These are phyloP conservation scores for Sarcodon aspratus DNA, from an alignment of 768 basidiomycete species.

Conservation along the genomic window DNA sequence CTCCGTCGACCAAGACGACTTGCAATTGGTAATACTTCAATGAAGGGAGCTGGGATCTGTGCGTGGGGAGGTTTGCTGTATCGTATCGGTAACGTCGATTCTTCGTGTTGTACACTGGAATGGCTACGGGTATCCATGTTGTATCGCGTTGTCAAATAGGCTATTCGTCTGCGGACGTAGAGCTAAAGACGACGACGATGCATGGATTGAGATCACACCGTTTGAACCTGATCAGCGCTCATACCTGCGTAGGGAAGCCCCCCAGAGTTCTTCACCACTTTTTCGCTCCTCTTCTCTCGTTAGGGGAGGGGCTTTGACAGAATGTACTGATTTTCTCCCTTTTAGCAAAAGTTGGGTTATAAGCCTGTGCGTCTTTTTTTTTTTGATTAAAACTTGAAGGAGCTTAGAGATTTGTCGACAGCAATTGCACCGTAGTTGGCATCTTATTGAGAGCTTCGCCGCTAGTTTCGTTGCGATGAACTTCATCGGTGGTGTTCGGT, in stretches of 20 bases:
- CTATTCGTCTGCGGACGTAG: constrained; percentile 14
- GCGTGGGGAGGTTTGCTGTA: constrained; percentile 16
- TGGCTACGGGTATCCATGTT: constrained; percentile 87
- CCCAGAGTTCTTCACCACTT: constrained; percentile 42
- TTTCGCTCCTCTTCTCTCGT: constrained; percentile 29
- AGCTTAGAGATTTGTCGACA: constrained; percentile 16
- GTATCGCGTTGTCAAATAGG: constrained; percentile 14
- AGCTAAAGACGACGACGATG: constrained; percentile 11
- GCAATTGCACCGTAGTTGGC: constrained; percentile 84
- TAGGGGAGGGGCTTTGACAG: constrained; percentile 22
- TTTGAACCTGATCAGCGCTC: constrained; percentile 95
- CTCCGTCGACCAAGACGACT: constrained; percentile 30
- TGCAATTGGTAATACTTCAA: constrained; percentile 43
- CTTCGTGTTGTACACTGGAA: constrained; percentile 50
- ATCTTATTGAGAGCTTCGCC: constrained; percentile 73
- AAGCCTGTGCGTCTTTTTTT: constrained; percentile 46
- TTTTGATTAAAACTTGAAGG: neutral
- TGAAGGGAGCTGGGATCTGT: constrained; percentile 17
- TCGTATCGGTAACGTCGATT: constrained; percentile 64
- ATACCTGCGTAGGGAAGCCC: constrained; percentile 98
- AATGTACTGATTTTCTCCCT: constrained; percentile 38
- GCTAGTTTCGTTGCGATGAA: constrained; percentile 86
- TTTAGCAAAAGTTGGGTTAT: constrained; percentile 65
- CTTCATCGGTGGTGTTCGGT: constrained; percentile 85
- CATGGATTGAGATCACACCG: constrained; percentile 94